Evolutionary conservation across 2,329 filamentous ascomycete genomes (phyloP).

Genomic region (Nannizziopsis barbatae): DNA sequence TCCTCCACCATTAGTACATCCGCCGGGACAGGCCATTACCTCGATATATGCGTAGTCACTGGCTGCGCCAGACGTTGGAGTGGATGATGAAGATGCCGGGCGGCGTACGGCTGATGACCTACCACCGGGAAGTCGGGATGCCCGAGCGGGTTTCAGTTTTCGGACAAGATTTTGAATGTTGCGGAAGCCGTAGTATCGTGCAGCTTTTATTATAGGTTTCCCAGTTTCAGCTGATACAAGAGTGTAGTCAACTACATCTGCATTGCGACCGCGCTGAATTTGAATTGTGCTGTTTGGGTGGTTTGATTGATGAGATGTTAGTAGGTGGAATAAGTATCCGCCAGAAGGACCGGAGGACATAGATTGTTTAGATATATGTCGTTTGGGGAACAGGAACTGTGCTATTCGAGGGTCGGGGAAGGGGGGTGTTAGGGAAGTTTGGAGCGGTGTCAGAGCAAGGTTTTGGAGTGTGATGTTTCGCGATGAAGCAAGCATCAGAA

Average conservation of each 20-base stretch:
- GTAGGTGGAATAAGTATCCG: conserved; percentile 75
- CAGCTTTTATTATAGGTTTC: conserved; percentile 60
- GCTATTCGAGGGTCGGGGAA: conserved; percentile 67
- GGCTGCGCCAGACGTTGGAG: conserved; percentile 29
- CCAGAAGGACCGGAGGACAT: conserved; percentile 66
- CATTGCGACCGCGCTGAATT: conserved; percentile 67
- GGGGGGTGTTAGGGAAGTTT: conserved; percentile 36
- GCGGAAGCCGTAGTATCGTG: conserved; percentile 91
- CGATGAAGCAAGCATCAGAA: conserved; percentile 77
- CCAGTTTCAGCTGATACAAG: conserved; percentile 46
- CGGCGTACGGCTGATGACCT: conserved; percentile 32
- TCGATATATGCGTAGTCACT: conserved; percentile 83
- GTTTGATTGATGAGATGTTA: conserved; percentile 59
- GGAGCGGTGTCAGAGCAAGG: conserved; percentile 50
- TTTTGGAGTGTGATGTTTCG: conserved; percentile 65
- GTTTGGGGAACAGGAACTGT: conserved; percentile 61
- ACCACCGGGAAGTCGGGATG: conserved; percentile 69
- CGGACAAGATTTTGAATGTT: conserved; percentile 97
- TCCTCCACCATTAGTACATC: conserved; percentile 93
- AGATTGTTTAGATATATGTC: conserved; percentile 29
- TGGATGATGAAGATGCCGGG: conserved; percentile 17
- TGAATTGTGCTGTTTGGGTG: conserved; percentile 62
- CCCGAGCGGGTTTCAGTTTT: conserved; percentile 69
- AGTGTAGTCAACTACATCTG: conserved; percentile 78
- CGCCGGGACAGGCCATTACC: conserved; percentile 98